These are phyloP conservation scores for Guadua angustifolia DNA, from an alignment of 176 grass and related monocot genomes.

Conservation along the genomic window DNA sequence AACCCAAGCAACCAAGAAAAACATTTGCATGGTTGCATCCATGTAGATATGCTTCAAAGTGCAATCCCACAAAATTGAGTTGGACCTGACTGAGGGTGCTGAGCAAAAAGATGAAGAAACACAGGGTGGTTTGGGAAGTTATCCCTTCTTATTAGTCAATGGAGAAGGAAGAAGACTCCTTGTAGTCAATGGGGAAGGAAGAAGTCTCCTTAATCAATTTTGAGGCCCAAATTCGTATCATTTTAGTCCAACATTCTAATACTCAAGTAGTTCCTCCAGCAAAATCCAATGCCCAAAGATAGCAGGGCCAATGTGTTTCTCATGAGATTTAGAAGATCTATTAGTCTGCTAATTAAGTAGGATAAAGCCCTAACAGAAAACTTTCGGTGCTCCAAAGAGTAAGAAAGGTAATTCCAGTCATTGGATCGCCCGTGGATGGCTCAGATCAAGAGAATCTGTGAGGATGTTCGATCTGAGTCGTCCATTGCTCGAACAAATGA, in stretches of 20 bases:
- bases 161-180: background rate
- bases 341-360: background rate
- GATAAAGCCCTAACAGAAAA: conserved; percentile 23
- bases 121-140: background rate
- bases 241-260: background rate
- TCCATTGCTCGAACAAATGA: conserved; percentile 9
- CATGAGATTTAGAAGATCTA: conserved; percentile 31
- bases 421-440: background rate
- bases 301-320: background rate
- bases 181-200: background rate
- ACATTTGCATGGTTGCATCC: conserved; percentile 9
- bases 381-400: background rate
- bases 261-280: background rate
- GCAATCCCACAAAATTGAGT: background rate
- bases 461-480: background rate
- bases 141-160: conserved; percentile 11
- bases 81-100: background rate
- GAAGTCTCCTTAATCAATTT: background rate
- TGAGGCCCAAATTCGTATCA: background rate
- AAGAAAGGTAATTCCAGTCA: background rate
- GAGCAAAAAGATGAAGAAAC: background rate
- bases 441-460: background rate
- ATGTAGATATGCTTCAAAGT: conserved; percentile 13
- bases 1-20: conserved; percentile 11
- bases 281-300: background rate